Evolutionary conservation across 805 yeast species (phyloP).

Genomic region (Jamesozyma lodderae): DNA sequence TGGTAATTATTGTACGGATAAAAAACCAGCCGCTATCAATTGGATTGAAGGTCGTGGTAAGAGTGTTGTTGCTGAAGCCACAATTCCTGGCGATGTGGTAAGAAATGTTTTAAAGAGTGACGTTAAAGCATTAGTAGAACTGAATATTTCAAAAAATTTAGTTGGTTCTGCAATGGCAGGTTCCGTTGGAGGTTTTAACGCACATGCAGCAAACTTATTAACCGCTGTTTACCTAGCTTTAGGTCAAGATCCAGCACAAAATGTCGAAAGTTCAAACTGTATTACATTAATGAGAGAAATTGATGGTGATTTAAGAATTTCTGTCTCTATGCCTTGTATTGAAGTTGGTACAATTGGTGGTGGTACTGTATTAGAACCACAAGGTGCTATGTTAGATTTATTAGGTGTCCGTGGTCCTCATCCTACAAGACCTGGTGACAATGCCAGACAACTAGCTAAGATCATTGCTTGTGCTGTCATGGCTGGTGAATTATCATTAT

Average conservation of each 20-base stretch:
- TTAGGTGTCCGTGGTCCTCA: constrained; percentile 95
- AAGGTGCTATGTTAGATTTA: constrained; percentile 89
- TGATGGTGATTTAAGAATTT: constrained; percentile 74
- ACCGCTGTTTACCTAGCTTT: constrained; percentile 92
- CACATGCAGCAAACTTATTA: constrained; percentile 94
- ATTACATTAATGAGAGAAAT: constrained; percentile 86
- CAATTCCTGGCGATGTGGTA: constrained; percentile 75
- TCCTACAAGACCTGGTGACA: constrained; percentile 85
- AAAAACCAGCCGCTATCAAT: constrained; percentile 95
- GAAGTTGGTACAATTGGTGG: constrained; percentile 99
- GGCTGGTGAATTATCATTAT: constrained; percentile 90
- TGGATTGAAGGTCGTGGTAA: constrained; percentile 99
- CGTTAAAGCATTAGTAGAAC: constrained; percentile 84
- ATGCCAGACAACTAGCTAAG: constrained; percentile 87
- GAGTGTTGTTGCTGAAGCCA: constrained; percentile 93
- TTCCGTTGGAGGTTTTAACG: constrained; percentile 94
- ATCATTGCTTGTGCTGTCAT: constrained; percentile 90
- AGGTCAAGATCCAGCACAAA: constrained; percentile 99
- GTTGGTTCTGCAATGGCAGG: constrained; percentile 99
- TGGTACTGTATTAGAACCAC: constrained; percentile 96
- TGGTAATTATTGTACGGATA: constrained; percentile 96
- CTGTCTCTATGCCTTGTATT: constrained; percentile 98
- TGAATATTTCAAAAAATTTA: constrained; percentile 81
- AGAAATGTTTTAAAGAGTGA: constrained; percentile 78
- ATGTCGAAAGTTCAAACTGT: constrained; percentile 95